Evolutionary conservation across 768 basidiomycete genomes (phyloP), one percentile per base, ranked within the genome.

Genomic region (Termitomyces bulborhizus): DNA sequence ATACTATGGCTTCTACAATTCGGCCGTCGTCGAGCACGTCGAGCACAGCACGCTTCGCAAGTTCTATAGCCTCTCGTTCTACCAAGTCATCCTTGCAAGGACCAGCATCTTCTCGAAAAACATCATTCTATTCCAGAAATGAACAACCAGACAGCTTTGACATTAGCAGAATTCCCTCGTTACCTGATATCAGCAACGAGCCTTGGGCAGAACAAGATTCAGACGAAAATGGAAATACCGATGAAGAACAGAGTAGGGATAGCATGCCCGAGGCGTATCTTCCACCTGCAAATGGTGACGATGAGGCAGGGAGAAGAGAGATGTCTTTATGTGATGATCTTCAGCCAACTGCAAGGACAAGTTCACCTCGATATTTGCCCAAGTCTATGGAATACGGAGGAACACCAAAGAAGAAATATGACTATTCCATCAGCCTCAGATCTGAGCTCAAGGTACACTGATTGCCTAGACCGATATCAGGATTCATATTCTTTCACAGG

Each of bases 391-490:
- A 59, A 58, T 67, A 62, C 31, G 71, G 71, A 32, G 70, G 72
- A 45, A 79, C 76, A 3, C 78, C 77, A 11, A 81, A 76, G 69
- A 84, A 80, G 65, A 67, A 73, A 24, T 73, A 75, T 41, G 84
- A 85, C 57, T 84, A 82, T 60, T 81, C 84, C 13, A 65, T 79
- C 48, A 81, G 81, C 60, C 68, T 88, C 31, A 79, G 76, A 47
- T 77, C 85, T 4, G 85, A 88, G 58, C 72, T 80, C 43, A 80
- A 82, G 73, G 86, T 82, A 59, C 43, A 74, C 18, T 31, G 49
- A 43, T 26, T 51, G 12, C 1, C 37, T 16, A 31, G 32, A 50
- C 12, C 31, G 12, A 27, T 3, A 4, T 41, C 18, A 48, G 46
- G 49, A n/a, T 58, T n/a, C 36, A 36, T 26, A 56, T 45, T 6